phyloP scores from a whole-genome alignment of 2,329 filamentous ascomycete species.

The Phoma sp. region DNA sequence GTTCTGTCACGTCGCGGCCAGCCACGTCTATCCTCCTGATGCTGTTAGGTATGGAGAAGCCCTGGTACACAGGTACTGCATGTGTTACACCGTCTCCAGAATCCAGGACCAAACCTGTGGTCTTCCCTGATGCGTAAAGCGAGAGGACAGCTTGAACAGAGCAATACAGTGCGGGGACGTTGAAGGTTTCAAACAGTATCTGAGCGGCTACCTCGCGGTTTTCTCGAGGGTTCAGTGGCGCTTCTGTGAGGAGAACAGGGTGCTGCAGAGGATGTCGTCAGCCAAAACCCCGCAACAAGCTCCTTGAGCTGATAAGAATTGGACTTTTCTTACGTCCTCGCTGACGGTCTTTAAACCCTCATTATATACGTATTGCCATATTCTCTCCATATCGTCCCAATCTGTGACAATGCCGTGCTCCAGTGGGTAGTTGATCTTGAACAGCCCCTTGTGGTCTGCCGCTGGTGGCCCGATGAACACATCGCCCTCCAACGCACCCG shows the following conservation, averaged over 20 bases:
- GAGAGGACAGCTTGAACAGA: constrained; percentile 97
- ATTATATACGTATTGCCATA: constrained; percentile 97
- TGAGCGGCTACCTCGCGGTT: constrained; percentile 97
- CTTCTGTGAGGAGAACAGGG: constrained; percentile 93
- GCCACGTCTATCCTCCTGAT: constrained; percentile 96
- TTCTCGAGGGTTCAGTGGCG: constrained; percentile 90
- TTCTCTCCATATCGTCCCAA: constrained; percentile 99
- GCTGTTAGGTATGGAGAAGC: constrained; percentile 94
- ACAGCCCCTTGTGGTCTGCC: constrained; percentile 84
- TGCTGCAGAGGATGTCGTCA: constrained; percentile 62
- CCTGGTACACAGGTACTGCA: constrained; percentile 96
- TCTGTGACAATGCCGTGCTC: constrained; percentile 99
- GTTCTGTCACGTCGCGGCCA: constrained; percentile 92
- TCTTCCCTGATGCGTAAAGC: constrained; percentile 92
- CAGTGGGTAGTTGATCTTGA: constrained; percentile 94
- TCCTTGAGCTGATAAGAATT: constrained; percentile 6
- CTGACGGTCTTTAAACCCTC: constrained; percentile 95
- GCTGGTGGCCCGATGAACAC: constrained; percentile 95
- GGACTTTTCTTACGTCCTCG: constrained; percentile 73
- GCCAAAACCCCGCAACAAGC: constrained; percentile 11
- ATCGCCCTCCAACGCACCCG: constrained; percentile 95
- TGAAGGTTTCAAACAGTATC: constrained; percentile 98
- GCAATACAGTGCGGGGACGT: constrained; percentile 93
- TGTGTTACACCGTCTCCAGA: constrained; percentile 96
- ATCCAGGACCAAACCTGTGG: constrained; percentile 94